Evolutionary conservation across 331 rosid species (phyloP), one percentile per base, ranked within the genome.

Genomic region (Phaseolus coccineus): DNA sequence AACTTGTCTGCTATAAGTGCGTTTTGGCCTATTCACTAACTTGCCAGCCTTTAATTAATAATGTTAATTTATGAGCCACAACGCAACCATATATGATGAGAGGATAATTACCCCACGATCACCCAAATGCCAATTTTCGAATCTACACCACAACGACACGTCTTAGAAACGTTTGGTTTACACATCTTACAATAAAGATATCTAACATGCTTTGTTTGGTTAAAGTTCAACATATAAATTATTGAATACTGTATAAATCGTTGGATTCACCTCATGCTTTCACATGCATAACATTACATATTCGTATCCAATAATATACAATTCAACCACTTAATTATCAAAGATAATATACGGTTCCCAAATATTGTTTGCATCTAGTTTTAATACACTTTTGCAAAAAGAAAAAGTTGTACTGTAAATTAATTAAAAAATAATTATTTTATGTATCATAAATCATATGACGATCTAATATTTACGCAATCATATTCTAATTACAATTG

Each of bases 171-270:
- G 64, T 76, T 12, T 46, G 80, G 56, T 76, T 62, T 11, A 30
- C 6, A 35, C 39, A 48, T 62, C 6, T 63, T 66, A 24, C 47
- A 52, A 2, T 19, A 15, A 46, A 35, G 44, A 77, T 44, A 77
- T 22, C 46, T 16, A 67, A 67, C 75, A 55, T 77, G 75, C 68
- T 53, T 51, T 77, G 81, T 28, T 52, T 77, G 48, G 31, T 15
- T 67, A 42, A 77, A 77, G 68, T 15, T 67, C 48, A 67, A 39
- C 75, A 39, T 5, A 27, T 77, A 51, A 52, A 77, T 77, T 71
- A 77, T 77, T 77, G 46, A 71, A 48, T 11, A 66, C 71, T 39
- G 15, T 6, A 27, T 13, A 46, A 44, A 69, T 69, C 13, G 56
- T 67, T 69, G 22, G 3, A 46, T 42, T 19, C 28, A 22, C 53